Conservation (phyloP, 495 filamentous ascomycete species). For the Hypoxylon fragiforme region DNA sequence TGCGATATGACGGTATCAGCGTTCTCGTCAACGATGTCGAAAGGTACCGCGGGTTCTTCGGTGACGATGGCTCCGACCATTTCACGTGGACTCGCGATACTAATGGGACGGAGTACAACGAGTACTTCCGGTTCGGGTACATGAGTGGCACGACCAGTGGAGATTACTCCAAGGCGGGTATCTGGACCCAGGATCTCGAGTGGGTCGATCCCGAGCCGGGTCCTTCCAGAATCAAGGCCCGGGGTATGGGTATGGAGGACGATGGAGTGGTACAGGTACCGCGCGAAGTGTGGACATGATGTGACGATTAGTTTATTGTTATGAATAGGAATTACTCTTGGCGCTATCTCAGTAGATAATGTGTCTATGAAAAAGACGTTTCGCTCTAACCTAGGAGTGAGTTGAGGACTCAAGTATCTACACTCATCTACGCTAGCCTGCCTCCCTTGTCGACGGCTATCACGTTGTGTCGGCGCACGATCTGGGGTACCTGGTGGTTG, state of each 20-base stretch:
- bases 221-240: conserved; percentile 44
- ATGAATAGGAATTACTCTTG: neutral
- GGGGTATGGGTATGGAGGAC: conserved; percentile 18
- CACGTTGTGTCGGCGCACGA: no score
- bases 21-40: conserved; percentile 95
- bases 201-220: conserved; percentile 65
- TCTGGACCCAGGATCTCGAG: conserved; percentile 68
- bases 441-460: no score
- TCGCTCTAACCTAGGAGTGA: no score
- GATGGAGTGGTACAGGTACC: conserved; percentile 20
- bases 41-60: conserved; percentile 65
- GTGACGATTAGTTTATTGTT: conserved; percentile 7
- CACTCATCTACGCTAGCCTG: no score
- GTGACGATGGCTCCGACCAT: conserved; percentile 49
- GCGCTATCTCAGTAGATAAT: no score
- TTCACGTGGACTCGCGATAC: conserved; percentile 54
- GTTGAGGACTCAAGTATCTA: neutral
- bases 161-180: conserved; percentile 81
- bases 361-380: no score
- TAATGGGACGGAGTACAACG: conserved; percentile 48
- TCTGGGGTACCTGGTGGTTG: no score
- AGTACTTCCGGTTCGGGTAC: conserved; percentile 87
- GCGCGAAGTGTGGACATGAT: conserved; percentile 24
- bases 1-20: conserved; percentile 77
- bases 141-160: conserved; percentile 68